phyloP scores from a whole-genome alignment of 805 yeast species.

The Yarrowia sp. region DNA sequence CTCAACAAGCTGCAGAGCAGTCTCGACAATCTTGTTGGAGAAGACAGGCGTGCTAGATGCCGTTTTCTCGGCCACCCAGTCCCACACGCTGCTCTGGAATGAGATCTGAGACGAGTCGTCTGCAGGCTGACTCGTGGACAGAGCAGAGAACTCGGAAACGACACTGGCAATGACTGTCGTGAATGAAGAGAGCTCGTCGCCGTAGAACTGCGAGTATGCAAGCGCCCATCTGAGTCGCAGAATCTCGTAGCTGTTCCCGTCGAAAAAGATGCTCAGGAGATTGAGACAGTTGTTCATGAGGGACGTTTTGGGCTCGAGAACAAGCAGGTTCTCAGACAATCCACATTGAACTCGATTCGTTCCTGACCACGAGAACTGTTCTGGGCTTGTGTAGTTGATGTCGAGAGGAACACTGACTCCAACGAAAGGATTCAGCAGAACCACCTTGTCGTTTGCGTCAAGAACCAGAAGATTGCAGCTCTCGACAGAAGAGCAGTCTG shows the following conservation, averaged over 20 bases:
- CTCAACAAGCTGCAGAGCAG: neutral
- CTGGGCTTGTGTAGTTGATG: neutral
- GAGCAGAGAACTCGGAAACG: neutral
- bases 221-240: slow-evolving; percentile 16
- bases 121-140: neutral
- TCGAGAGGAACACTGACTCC: slow-evolving; percentile 18
- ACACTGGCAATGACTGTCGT: slow-evolving; percentile 5
- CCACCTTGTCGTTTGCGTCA: slow-evolving; percentile 33
- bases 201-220: slow-evolving; percentile 20
- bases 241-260: slow-evolving; percentile 17
- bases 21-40: neutral
- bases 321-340: neutral
- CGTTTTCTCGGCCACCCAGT: neutral
- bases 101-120: neutral
- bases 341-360: neutral
- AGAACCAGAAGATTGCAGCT: slow-evolving; percentile 33
- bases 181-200: neutral
- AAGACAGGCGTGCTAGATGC: neutral
- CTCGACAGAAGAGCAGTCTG: slow-evolving; percentile 35
- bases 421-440: slow-evolving; percentile 36
- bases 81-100: slow-evolving; percentile 8
- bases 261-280: slow-evolving; percentile 19
- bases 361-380: neutral
- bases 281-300: slow-evolving; percentile 12
- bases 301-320: slow-evolving; percentile 5